phyloP scores from a whole-genome alignment of 2,329 filamentous ascomycete genomes.

The Ceratocystis destructans region DNA sequence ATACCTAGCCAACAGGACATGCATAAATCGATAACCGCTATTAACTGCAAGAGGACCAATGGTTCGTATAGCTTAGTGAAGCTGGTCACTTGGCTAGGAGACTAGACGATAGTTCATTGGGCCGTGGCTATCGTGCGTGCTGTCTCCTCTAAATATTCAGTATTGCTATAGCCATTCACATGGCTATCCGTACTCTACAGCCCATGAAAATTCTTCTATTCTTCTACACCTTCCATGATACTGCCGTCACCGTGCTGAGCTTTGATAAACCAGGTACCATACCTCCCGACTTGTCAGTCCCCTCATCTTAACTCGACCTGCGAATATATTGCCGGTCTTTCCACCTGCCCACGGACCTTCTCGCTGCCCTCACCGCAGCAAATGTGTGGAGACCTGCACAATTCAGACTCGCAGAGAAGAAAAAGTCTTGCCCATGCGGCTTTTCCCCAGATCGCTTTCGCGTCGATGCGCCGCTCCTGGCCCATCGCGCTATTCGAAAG shows the following conservation, averaged over 20 bases:
- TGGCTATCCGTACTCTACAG: neutral
- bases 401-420: neutral
- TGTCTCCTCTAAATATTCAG: too few relatives aligned
- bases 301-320: neutral
- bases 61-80: too few relatives aligned
- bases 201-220: neutral
- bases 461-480: neutral
- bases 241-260: neutral
- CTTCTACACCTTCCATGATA: neutral
- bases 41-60: too few relatives aligned
- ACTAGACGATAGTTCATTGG: too few relatives aligned
- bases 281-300: neutral
- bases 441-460: conserved; percentile 2
- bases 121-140: too few relatives aligned
- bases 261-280: neutral
- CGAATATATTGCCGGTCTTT: neutral
- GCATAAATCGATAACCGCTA: too few relatives aligned
- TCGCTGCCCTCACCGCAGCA: neutral
- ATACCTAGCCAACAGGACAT: too few relatives aligned
- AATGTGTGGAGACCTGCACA: neutral
- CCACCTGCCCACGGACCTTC: neutral
- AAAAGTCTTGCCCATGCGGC: neutral
- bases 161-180: too few relatives aligned
- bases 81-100: too few relatives aligned
- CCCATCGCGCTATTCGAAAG: neutral